Conservation (phyloP, 129 eudicot species). For the Centaurea solstitialis region DNA sequence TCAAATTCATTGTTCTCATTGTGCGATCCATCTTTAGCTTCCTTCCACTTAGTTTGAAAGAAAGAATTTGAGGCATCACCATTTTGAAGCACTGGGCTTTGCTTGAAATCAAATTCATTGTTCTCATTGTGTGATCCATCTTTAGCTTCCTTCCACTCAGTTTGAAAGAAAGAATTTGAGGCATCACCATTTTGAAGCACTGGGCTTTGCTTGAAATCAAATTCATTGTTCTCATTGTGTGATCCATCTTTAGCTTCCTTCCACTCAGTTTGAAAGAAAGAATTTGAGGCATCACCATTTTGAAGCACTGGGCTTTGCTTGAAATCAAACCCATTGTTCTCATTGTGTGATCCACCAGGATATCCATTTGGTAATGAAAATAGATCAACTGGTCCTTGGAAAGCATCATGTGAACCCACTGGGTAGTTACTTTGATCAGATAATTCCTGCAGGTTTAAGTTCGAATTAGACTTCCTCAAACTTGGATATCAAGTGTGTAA, state of each 20-base stretch:
- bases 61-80: slow-evolving; percentile 34
- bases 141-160: slow-evolving; percentile 30
- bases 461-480: slow-evolving; percentile 9
- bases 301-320: slow-evolving; percentile 30
- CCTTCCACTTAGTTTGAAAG: slow-evolving; percentile 27
- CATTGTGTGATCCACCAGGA: slow-evolving; percentile 32
- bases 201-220: slow-evolving; percentile 35
- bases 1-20: slow-evolving; percentile 34
- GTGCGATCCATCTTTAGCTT: slow-evolving; percentile 29
- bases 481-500: slow-evolving; percentile 11
- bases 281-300: slow-evolving; percentile 33
- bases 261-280: slow-evolving; percentile 30
- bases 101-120: slow-evolving; percentile 36
- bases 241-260: slow-evolving; percentile 34
- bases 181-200: slow-evolving; percentile 32
- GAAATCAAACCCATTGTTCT: slow-evolving; percentile 37
- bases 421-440: slow-evolving; percentile 28
- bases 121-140: slow-evolving; percentile 31
- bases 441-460: slow-evolving; percentile 33
- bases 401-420: slow-evolving; percentile 30
- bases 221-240: slow-evolving; percentile 30
- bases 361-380: slow-evolving; percentile 40
- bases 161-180: slow-evolving; percentile 30
- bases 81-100: slow-evolving; percentile 29
- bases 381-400: slow-evolving; percentile 40